Conservation (phyloP, 75 land plant species). For the Cryptomeria japonica region DNA sequence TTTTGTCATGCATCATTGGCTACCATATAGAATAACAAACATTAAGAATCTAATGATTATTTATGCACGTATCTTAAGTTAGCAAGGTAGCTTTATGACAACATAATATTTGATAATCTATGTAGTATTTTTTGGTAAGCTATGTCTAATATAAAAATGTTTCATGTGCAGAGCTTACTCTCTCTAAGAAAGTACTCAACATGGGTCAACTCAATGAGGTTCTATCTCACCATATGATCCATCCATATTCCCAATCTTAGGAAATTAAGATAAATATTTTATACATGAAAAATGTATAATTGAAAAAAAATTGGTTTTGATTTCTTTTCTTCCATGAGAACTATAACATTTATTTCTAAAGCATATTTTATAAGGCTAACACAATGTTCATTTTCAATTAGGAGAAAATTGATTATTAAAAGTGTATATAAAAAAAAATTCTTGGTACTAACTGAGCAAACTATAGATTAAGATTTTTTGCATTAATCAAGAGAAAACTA, state of each 20-base stretch:
- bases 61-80: neutral
- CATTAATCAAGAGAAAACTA: too few species aligned
- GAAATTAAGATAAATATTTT: neutral
- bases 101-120: too few species aligned
- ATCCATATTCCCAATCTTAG: neutral
- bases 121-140: neutral
- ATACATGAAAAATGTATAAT: neutral
- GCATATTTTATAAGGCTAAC: neutral
- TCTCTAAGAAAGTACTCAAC: constrained; percentile 82
- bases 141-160: neutral
- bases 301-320: neutral
- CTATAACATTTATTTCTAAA: neutral
- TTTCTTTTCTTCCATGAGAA: neutral
- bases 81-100: too few species aligned
- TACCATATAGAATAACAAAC: neutral
- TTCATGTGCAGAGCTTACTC: constrained; percentile 49
- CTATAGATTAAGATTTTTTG: too few species aligned
- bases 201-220: constrained; percentile 96
- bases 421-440: too few species aligned
- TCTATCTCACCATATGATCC: neutral
- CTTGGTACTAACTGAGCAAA: too few species aligned
- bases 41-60: neutral
- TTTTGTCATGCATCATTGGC: neutral
- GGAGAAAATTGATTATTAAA: neutral
- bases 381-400: neutral